Evolutionary conservation across 2,329 filamentous ascomycete species (phyloP).

Genomic region (Elsinoe batatas): DNA sequence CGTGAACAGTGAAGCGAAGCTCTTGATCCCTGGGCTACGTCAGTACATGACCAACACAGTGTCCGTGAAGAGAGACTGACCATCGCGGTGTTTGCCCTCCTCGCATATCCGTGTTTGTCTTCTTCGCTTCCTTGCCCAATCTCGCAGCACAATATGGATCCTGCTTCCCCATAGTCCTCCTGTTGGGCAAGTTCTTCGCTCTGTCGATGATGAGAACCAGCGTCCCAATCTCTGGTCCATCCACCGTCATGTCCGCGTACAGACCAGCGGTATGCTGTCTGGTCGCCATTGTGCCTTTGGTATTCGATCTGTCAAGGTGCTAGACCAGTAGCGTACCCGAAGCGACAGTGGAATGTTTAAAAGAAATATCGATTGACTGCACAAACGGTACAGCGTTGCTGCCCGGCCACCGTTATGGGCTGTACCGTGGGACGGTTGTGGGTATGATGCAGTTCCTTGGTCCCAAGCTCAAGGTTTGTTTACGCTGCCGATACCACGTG

Average conservation of each 20-base stretch:
- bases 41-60: slow-evolving; percentile 2
- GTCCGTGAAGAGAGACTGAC: slow-evolving; percentile 44
- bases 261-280: slow-evolving; percentile 72
- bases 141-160: slow-evolving; percentile 93
- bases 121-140: slow-evolving; percentile 92
- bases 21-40: slow-evolving; percentile 73
- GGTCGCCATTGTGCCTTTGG: slow-evolving; percentile 9
- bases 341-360: background rate
- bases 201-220: slow-evolving; percentile 86
- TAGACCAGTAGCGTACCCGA: background rate
- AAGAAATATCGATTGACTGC: background rate
- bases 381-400: slow-evolving; percentile 9
- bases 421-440: slow-evolving; percentile 7
- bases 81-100: slow-evolving; percentile 94
- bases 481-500: background rate
- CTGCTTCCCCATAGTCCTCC: slow-evolving; percentile 96
- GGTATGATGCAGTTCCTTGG: slow-evolving; percentile 11
- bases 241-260: slow-evolving; percentile 85
- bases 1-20: slow-evolving; percentile 88
- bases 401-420: slow-evolving; percentile 8
- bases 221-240: slow-evolving; percentile 88
- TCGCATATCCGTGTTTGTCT: slow-evolving; percentile 86
- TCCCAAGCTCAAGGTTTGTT: slow-evolving; percentile 6
- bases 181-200: slow-evolving; percentile 92
- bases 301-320: background rate